Evolutionary conservation across 164 flowering plant species (phyloP), one percentile per base, ranked within the genome.

Genomic region (Magnolia changhungtana): DNA sequence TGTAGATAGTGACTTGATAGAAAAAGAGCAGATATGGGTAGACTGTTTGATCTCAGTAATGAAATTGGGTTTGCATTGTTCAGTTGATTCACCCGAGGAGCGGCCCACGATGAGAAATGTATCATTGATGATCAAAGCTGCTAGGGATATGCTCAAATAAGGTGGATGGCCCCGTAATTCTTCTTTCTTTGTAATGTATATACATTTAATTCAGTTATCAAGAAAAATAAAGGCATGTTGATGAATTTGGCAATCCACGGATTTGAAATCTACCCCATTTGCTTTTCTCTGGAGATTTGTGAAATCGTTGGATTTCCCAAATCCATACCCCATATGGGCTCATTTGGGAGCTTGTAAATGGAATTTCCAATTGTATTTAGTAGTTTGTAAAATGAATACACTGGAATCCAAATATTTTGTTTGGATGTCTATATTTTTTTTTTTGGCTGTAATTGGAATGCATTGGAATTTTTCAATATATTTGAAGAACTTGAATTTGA

Each of bases 81-180:
- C 69, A 5, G 67, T 8, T 27, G 68, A 74, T 11, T 63, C 68
- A 11, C 68, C 55, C 27, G 52, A 61, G 19, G 50, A 74, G 24
- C 76, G 76, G 24, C 63, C 64, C 4, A 61, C 50, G 11, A 74
- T 74, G 68, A 74, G 76, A 63, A 50, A 61, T 7, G 52, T 63
- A 9, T 8, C 37, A 7, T n/a, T 14, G 14, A 31, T 21, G 52
- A 55, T 74, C 9, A 74, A 63, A 20, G 61, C 50, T 20, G 64
- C 64, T 16, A 61, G 76, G 24, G 76, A 74, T 5, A 72, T 50
- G 65, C 64, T 69, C 55, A 69, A 19, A 69, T 45, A 69, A 68
- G 23, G 55, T 55, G 61, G 18, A 55, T 16, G 18, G 61, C 11
- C 13, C 13, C 61, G 13, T 55, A 10, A 1, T 55, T 16, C 61